Conservation (phyloP, 1,284 basidiomycete genomes). For the Trametes pubescens region DNA sequence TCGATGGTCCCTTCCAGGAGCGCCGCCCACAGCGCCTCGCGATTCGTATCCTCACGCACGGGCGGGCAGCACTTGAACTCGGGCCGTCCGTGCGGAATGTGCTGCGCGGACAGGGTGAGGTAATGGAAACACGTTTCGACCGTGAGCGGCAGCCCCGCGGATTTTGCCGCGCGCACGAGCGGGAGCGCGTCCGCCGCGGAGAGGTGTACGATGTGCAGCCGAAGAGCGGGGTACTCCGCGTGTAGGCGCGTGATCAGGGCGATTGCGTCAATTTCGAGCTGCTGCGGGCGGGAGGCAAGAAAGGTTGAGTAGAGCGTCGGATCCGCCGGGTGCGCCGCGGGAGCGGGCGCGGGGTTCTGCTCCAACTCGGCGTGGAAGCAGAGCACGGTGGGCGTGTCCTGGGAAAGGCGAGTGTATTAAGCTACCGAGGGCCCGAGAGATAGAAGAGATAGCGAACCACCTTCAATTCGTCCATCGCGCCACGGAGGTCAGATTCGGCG, state of each 20-base stretch:
- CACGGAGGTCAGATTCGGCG: constrained; percentile 68
- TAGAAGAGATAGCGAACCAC: constrained; percentile 46
- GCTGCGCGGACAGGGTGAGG: constrained; percentile 71
- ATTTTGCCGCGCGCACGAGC: constrained; percentile 72
- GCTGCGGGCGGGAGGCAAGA: constrained; percentile 81
- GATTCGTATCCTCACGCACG: constrained; percentile 78
- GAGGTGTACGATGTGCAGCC: constrained; percentile 94
- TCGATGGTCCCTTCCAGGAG: constrained; percentile 84
- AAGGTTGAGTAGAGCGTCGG: constrained; percentile 81
- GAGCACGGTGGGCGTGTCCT: constrained; percentile 75
- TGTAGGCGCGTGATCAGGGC: constrained; percentile 75
- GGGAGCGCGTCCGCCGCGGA: constrained; percentile 86
- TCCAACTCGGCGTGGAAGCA: constrained; percentile 94
- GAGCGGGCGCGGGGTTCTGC: constrained; percentile 23
- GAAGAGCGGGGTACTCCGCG: constrained; percentile 67
- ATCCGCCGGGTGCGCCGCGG: constrained; percentile 39
- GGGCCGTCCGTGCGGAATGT: constrained; percentile 74
- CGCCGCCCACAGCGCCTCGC: constrained; percentile 81
- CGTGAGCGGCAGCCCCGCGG: constrained; percentile 72
- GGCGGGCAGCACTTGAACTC: constrained; percentile 98
- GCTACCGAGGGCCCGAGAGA: background rate
- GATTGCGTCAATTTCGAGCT: constrained; percentile 83
- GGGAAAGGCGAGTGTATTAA: constrained; percentile 13
- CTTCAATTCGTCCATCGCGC: constrained; percentile 79
- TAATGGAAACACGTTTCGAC: constrained; percentile 98